Percentiles rank a stretch among this genome's conserved stretches.
These are phyloP conservation scores for Apiotrichum sp. DNA, from an alignment of 1,284 basidiomycete genomes.

Conservation along the genomic window DNA sequence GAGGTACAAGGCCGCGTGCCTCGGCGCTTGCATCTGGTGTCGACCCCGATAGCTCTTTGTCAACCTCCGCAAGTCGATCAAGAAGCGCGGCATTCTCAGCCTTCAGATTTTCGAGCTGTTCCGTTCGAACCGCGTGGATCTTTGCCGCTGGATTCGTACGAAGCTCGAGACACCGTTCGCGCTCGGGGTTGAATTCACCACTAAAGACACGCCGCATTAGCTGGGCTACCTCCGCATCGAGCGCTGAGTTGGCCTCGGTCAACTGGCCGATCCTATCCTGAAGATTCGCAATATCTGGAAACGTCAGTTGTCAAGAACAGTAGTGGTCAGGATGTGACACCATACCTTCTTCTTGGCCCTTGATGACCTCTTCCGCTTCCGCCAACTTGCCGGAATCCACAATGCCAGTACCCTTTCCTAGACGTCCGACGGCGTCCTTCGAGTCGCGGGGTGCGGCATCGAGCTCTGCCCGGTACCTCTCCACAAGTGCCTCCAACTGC, in stretches of 20 bases:
- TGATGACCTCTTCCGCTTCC: slow-evolving; percentile 15
- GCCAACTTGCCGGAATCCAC: slow-evolving; percentile 30
- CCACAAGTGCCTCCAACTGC: slow-evolving; percentile 30
- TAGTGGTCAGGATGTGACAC: not conserved
- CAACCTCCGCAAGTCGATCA: slow-evolving; percentile 28
- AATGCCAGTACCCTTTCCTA: slow-evolving; percentile 33
- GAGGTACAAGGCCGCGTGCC: slow-evolving; percentile 42
- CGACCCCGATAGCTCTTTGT: not conserved
- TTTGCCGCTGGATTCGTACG: slow-evolving; percentile 49
- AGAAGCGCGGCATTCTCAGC: slow-evolving; percentile 51
- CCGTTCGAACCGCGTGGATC: slow-evolving; percentile 49
- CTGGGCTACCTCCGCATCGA: slow-evolving; percentile 49
- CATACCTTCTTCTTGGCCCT: slow-evolving; percentile 25
- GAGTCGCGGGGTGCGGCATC: slow-evolving; percentile 31
- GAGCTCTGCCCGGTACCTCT: slow-evolving; percentile 32
- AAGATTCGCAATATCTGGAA: slow-evolving; percentile 10
- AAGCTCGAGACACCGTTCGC: slow-evolving; percentile 49
- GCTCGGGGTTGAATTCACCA: slow-evolving; percentile 51
- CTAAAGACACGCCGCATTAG: slow-evolving; percentile 49
- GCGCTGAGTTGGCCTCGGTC: slow-evolving; percentile 45
- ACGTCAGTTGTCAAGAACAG: slow-evolving; percentile 6
- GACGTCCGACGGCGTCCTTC: slow-evolving; percentile 27
- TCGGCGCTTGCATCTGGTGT: not conserved
- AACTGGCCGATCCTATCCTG: slow-evolving; percentile 32
- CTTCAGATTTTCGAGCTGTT: slow-evolving; percentile 49